These are phyloP conservation scores for Immersiporthe knoxdaviesiana DNA, from an alignment of 2,329 filamentous ascomycete species.

Conservation along the genomic window DNA sequence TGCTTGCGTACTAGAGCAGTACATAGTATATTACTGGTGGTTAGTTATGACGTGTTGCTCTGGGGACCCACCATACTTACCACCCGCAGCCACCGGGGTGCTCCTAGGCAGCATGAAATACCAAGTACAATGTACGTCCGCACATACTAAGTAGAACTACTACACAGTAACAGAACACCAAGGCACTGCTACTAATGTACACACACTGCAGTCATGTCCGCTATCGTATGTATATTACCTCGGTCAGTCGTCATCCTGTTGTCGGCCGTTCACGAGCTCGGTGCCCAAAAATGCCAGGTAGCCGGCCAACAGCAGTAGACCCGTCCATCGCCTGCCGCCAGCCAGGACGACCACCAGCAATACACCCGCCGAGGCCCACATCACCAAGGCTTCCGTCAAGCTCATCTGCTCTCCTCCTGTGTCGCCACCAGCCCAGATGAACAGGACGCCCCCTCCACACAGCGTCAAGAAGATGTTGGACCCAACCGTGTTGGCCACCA, in stretches of 20 bases:
- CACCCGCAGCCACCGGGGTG: not conserved
- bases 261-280: slow-evolving; percentile 26
- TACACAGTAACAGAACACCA: no score
- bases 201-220: no score
- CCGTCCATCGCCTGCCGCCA: slow-evolving; percentile 40
- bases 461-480: slow-evolving; percentile 58
- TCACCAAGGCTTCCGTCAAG: slow-evolving; percentile 37
- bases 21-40: not conserved
- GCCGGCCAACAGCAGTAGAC: slow-evolving; percentile 35
- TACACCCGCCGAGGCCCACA: slow-evolving; percentile 36
- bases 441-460: slow-evolving; percentile 45
- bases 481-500: slow-evolving; percentile 55
- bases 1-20: not conserved
- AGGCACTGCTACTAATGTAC: no score
- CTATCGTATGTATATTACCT: no score
- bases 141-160: no score
- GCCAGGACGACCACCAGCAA: slow-evolving; percentile 39
- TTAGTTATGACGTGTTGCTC: slow-evolving; percentile 6
- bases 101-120: not conserved
- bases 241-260: not conserved
- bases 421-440: slow-evolving; percentile 36
- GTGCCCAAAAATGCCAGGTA: slow-evolving; percentile 38
- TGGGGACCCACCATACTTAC: no score
- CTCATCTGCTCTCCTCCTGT: slow-evolving; percentile 32
- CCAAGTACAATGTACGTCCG: no score